Base-by-base conservation (phyloP, 805 yeast species). In the Hanseniaspora meyeri region DNA sequence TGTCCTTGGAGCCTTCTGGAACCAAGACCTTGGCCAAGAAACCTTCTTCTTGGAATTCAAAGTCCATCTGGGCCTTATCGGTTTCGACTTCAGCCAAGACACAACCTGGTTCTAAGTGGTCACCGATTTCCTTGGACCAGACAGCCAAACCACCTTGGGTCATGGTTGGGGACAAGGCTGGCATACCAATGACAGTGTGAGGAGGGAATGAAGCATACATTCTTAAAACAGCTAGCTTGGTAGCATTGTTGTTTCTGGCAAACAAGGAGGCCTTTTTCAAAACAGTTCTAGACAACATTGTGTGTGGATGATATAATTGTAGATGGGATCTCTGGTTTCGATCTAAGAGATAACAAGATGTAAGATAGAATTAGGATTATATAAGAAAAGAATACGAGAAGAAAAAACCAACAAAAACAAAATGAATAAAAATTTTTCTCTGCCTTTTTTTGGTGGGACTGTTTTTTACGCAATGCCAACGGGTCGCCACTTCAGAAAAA, bases 101-200 rank as follows among this genome's bases (percentile, higher is more conserved):
- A 68, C 90, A 97, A 72, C 98, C 98, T 20, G 97, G 93, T 34
- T 78, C 66, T 62, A 93, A 80, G 70, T 80, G 73, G 69, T 93
- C 98, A 66, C 98, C 98, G 40, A 83, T 87, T 47, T 79, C 72
- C 76, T 90, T 93, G 68, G 82, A 78, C 98, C 98, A 93, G 59
- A 80, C 76, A 42, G 91, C 91, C 62, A 93, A 75, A 70, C 81
- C 84, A 69, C 98, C 98, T 68, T 87, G 91, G 60, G 96, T 86
- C 99, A 93, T 93, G 55, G 99, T 93, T 62, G 99, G 98, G n/a
- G 97, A 91, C 65, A 93, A 76, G 10, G 99, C 98, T 50, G 98
- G 99, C 98, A 93, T 93, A 69, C 83, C 84, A 65, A 93, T 88
- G 66, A 93, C 82, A 59, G 85, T 81, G 72, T 93, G 97, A 20